These are phyloP conservation scores for Phyllosticta citrichinensis DNA, from an alignment of 2,329 filamentous ascomycete species.

Conservation along the genomic window DNA sequence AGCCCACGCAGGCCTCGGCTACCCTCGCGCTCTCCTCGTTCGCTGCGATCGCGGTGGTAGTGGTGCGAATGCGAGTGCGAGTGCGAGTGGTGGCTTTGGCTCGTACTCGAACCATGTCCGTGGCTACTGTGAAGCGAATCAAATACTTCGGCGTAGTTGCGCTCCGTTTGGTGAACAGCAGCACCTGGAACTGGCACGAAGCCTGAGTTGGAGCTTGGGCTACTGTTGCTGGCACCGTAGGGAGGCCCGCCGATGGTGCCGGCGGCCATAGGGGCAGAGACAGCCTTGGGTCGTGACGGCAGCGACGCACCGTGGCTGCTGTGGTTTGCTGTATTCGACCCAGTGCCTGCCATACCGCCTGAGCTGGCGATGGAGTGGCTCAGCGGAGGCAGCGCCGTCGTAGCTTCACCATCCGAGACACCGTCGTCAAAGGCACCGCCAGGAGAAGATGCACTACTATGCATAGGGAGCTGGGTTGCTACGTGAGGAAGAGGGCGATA, in stretches of 20 bases:
- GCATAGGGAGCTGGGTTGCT: conserved; percentile 16
- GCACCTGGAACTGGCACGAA: neutral
- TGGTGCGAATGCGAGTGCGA: neutral
- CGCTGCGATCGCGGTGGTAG: neutral
- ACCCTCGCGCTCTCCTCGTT: neutral
- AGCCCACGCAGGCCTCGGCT: conserved; percentile 1
- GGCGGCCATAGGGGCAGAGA: neutral
- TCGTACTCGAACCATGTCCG: neutral
- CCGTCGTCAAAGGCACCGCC: conserved; percentile 18
- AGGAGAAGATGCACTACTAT: conserved; percentile 15
- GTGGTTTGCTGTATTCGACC: neutral
- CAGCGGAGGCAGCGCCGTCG: conserved; percentile 27
- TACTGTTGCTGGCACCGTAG: neutral
- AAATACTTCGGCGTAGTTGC: conserved; percentile 5
- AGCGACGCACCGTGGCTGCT: neutral
- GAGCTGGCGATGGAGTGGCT: neutral
- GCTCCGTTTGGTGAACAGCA: neutral
- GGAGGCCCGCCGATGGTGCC: neutral
- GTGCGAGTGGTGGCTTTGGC: neutral
- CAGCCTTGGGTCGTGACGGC: neutral
- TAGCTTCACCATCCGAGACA: conserved; percentile 23
- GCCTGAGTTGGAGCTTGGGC: neutral
- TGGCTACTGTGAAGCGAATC: conserved; percentile 1
- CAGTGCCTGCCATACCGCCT: neutral
- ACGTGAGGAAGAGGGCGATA: conserved; percentile 17